Evolutionary conservation across 345 rosid genomes (phyloP), one percentile per base, ranked within the genome.

Genomic region (Heritiera fomes): DNA sequence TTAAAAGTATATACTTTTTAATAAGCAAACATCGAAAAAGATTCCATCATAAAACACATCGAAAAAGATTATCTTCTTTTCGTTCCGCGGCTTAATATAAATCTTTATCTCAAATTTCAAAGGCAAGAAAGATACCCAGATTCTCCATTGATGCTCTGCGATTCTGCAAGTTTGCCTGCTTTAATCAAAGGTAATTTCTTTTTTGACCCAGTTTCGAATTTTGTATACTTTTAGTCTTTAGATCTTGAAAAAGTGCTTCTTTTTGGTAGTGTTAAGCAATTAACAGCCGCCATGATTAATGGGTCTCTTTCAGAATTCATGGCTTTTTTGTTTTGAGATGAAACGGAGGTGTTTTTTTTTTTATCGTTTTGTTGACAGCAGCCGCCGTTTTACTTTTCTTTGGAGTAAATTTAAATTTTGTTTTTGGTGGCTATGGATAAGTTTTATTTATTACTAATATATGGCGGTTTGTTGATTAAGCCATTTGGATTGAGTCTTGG

Each of bases 131-230:
- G 74, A 70, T 49, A 28, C 59, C 58, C 74, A 70, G 20, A 47
- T 70, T 20, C 74, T 14, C 59, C 59, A 70, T 70, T 49, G 74
- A 70, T 20, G 58, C 71, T 66, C 67, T 32, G 43, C 41, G 32
- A 6, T 45, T 63, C 52, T 43, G 72, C 52, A 41, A 41, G 18
- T 41, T 6, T 20, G 32, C 1, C 32, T 43, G 5, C 49, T 67
- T 40, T 23, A 66, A 40, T 40, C 30, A 43, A 18, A 43, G 72
- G 72, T 67, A 20, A 20, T 69, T 69, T 67, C 53, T 67, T 52
- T 43, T 43, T 43, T n/a, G 52, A 43, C 72, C 72, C 52, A 4
- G 52, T 18, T 67, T 12, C 3, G 9, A 67, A 67, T n/a, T 8
- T 20, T 43, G 52, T 67, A 43, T 8, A 7, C 59, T 28, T 53